phyloP scores from a whole-genome alignment of 1,139 yeast genomes.

The Lodderomyces metapsilosis region DNA sequence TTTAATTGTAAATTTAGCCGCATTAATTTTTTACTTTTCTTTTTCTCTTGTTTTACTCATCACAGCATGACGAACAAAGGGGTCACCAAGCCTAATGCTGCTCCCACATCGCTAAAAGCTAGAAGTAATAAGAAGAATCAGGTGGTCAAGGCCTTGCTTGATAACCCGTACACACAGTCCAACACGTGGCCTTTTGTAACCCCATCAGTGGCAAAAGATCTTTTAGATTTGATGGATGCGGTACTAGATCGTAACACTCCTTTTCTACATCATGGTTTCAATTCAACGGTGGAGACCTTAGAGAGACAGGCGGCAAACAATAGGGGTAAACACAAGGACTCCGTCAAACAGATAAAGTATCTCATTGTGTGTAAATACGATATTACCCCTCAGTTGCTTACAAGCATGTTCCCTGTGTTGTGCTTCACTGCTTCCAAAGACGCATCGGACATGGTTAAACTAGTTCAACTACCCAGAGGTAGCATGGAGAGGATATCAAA shows the following conservation, averaged over 20 bases:
- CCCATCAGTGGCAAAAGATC: conserved; percentile 32
- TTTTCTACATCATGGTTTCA: conserved; percentile 54
- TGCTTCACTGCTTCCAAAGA: conserved; percentile 43
- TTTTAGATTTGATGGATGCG: conserved; percentile 40
- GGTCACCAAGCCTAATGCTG: conserved; percentile 42
- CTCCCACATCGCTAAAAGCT: conserved; percentile 48
- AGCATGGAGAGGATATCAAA: conserved; percentile 36
- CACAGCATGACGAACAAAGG: background rate
- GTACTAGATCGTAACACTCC: too few relatives aligned
- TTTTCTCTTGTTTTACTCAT: background rate
- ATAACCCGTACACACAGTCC: conserved; percentile 56
- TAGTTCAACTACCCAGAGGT: conserved; percentile 55
- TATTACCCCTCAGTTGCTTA: conserved; percentile 45
- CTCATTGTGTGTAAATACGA: conserved; percentile 58
- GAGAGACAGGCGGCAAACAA: conserved; percentile 44
- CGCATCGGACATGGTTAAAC: conserved; percentile 34
- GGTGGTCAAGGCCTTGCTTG: conserved; percentile 59
- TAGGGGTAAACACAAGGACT: conserved; percentile 14
- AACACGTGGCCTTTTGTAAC: conserved; percentile 52
- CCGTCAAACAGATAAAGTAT: conserved; percentile 24
- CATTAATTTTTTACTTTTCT: background rate
- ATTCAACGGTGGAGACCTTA: conserved; percentile 48
- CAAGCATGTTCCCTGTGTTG: conserved; percentile 53
- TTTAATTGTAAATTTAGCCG: background rate
- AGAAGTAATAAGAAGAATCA: conserved; percentile 46